Base-by-base conservation (phyloP, 768 basidiomycete genomes). In the Kwoniella sp. region DNA sequence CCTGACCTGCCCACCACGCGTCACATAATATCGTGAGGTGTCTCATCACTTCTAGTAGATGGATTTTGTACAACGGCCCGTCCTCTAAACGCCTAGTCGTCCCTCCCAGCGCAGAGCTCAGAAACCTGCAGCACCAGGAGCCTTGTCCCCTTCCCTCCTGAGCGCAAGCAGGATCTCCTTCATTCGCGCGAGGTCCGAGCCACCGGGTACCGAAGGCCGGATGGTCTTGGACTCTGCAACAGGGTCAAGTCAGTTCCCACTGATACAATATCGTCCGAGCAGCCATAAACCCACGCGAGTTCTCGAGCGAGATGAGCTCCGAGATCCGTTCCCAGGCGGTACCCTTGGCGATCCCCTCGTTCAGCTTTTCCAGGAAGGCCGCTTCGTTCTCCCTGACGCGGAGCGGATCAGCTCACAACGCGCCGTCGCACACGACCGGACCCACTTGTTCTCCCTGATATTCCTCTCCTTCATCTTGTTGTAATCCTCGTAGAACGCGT, bases 261-360 rank as follows among this genome's bases (percentile, higher is more conserved):
- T 22, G 37, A 10, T 8, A 22, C 37, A 39, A 19, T 23, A 43
- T 22, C 26, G 23, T 40, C 26, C 28, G 1, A 7, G 10, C 14
- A 31, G 8, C 5, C 12, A 26, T 27, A 5, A 1, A 71, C 71
- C 57, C 36, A 75, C 73, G 90, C 48, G 91, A 95, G 73, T 98
- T 96, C 73, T 93, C 83, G 31, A 99, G 80, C 62, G 92, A 89
- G 56, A 95, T 76, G 44, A 84, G 76, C 23, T 84, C 83, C 70
- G 85, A 86, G 68, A 99, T 93, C 31, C 95, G 86, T 63, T 90
- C 84, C 93, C 93, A 99, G 7, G 91, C 93, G 19, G 93, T 95
- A 22, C 93, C 95, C 47, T 81, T 79, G 0, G 89, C 85, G 44
- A 98, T 82, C 9, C 84, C 82, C 41, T 84, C 84, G 19, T 82